Conservation (phyloP, 345 rosid genomes). For the Angophora floribunda region DNA sequence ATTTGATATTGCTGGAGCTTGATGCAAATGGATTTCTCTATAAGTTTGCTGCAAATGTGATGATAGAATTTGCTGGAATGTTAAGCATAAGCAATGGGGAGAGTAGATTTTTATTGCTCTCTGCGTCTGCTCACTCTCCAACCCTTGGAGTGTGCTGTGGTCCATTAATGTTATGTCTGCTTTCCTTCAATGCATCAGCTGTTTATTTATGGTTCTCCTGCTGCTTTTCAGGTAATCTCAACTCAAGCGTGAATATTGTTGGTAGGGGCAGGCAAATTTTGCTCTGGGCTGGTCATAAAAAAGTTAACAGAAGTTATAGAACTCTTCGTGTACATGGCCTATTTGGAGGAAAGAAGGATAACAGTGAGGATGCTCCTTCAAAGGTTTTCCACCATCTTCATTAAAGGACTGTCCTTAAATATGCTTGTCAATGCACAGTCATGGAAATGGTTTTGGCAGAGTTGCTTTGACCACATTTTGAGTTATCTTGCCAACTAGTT, state of each 20-base stretch:
- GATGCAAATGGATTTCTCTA: neutral
- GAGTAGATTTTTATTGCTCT: neutral
- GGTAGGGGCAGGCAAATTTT: slow-evolving; percentile 21
- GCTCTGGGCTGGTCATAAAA: slow-evolving; percentile 16
- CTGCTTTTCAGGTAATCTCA: slow-evolving; percentile 32
- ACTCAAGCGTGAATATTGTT: slow-evolving; percentile 19
- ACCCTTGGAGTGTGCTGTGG: neutral
- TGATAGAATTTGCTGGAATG: neutral
- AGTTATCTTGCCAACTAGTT: neutral
- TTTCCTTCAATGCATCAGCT: neutral
- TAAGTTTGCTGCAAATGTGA: neutral
- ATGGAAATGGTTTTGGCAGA: neutral
- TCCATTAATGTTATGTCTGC: neutral
- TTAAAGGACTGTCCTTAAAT: neutral
- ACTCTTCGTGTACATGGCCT: slow-evolving; percentile 44
- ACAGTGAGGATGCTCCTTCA: slow-evolving; percentile 47
- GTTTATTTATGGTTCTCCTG: neutral
- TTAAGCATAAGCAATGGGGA: neutral
- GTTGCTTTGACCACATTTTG: neutral
- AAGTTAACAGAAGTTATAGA: slow-evolving; percentile 5
- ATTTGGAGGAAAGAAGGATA: slow-evolving; percentile 80
- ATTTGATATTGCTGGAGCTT: neutral
- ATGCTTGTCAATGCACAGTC: neutral
- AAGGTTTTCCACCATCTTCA: slow-evolving; percentile 30
- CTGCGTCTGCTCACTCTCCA: neutral